Base-by-base conservation (phyloP, 345 rosid genomes). In the Eucalyptus regnans region DNA sequence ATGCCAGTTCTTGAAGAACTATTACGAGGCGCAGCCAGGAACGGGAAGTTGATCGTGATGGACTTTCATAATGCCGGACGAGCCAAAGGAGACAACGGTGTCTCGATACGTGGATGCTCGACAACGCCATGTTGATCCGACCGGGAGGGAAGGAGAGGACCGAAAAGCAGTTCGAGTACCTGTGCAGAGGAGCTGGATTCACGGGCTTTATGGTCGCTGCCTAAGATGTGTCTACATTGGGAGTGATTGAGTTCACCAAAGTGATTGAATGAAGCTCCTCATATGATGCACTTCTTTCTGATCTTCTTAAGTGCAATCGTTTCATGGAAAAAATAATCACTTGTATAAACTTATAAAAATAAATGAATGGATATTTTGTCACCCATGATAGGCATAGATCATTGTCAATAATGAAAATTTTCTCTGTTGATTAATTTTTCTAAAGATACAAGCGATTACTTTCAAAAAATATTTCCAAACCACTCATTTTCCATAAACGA, bases 101-200 rank as follows among this genome's bases (percentile, higher is more conserved):
- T 71, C 92, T 7, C 89, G 89, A 88, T 85, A 87, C 17, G 89
- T 87, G 2, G 4, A 60, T 88, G 8, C 94, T 93, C 85, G 60
- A 81, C 23, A 88, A 92, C 44, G 90, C 91, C 92, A 52, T 94
- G 92, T 90, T 93, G 50, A 90, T 88, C 12, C 85, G 87, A 43
- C 92, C 91, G 1, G 94, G 93, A 20, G 96, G 93, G 18, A 94
- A 93, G 88, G 94, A 94, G 90, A 89, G 96, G 86, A 93, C 91
- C 2, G 54, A 76, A 31, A 79, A 87, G 86, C 92, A 93, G 86
- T 91, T 93, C 33, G 89, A 88, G 84, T 88, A 48, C 50, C 50
- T 48, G 13, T 48, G 50, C 50, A 11, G 13, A 48, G 50, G 11
- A 48, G 89, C 93, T 33, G 94, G 95, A 9, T 94, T 94, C 31